Evolutionary conservation across 1,284 basidiomycete species (phyloP).

Genomic region (Ceratobasidium sp.): DNA sequence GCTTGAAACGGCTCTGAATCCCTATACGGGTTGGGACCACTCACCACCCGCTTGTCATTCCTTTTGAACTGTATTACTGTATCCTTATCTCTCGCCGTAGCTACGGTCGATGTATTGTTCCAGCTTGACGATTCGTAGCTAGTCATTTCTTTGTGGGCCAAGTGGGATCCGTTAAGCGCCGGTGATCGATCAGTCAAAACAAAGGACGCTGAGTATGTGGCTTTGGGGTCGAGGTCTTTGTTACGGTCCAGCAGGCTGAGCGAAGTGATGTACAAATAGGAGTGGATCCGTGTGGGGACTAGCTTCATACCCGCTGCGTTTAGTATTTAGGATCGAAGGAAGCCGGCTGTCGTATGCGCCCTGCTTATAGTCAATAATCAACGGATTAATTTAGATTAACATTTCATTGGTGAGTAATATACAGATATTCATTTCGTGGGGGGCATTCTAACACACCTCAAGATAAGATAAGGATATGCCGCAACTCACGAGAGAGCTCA

Average conservation of each 20-base stretch:
- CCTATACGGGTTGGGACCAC: background rate
- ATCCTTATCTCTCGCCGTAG: background rate
- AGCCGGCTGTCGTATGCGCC: too few relatives aligned
- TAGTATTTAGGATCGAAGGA: too few relatives aligned
- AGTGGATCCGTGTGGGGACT: too few relatives aligned
- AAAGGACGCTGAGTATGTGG: conserved; percentile 7
- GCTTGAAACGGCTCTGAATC: conserved; percentile 23
- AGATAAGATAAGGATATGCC: background rate
- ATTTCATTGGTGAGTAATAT: too few relatives aligned
- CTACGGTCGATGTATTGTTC: background rate
- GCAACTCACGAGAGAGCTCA: background rate
- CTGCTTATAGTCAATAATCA: too few relatives aligned
- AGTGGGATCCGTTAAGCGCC: background rate
- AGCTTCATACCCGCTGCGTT: too few relatives aligned
- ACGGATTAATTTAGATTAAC: too few relatives aligned
- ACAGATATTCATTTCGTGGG: too few relatives aligned
- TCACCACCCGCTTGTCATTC: background rate
- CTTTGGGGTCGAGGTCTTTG: background rate
- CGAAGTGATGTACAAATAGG: background rate
- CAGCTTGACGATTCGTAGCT: background rate
- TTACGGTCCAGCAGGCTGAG: conserved; percentile 1
- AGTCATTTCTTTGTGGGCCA: background rate
- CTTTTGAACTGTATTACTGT: background rate
- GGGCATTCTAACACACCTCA: too few relatives aligned
- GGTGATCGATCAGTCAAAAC: background rate